Conservation (phyloP, 352 stramenopile species). For the Globisporangium lucens region DNA sequence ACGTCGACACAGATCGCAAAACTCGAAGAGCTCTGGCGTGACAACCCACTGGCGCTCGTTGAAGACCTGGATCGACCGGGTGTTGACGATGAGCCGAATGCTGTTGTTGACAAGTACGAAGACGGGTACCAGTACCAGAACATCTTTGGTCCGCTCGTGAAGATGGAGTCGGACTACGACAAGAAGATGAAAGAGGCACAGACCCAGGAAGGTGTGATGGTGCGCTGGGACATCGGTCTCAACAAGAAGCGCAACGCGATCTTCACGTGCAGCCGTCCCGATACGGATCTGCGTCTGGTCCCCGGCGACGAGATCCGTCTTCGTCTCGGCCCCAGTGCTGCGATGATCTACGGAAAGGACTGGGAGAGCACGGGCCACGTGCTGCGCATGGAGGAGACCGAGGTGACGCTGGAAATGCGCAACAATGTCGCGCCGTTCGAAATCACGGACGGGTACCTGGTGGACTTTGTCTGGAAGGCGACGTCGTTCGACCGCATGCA, state of each 20-base stretch:
- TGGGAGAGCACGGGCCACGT: constrained; percentile 97
- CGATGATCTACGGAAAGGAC: constrained; percentile 78
- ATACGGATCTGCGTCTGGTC: constrained; percentile 90
- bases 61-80: constrained; percentile 95
- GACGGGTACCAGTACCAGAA: constrained; percentile 99
- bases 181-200: constrained; percentile 98
- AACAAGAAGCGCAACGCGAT: constrained; percentile 96
- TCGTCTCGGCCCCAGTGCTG: constrained; percentile 80
- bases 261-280: constrained; percentile 91
- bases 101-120: constrained; percentile 93
- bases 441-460: constrained; percentile 94
- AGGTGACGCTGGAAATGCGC: constrained; percentile 86
- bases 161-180: constrained; percentile 99
- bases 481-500: constrained; percentile 99
- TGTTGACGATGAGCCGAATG: constrained; percentile 85
- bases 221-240: constrained; percentile 95
- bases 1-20: constrained; percentile 90
- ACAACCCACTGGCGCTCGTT: constrained; percentile 94
- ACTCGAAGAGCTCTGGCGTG: constrained; percentile 94
- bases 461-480: constrained; percentile 99
- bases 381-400: constrained; percentile 75
- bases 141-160: constrained; percentile 98
- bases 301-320: constrained; percentile 97
- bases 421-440: constrained; percentile 83
- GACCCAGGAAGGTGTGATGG: constrained; percentile 91